Base-by-base conservation (phyloP, 495 filamentous ascomycete species). In the Echria macrotheca region DNA sequence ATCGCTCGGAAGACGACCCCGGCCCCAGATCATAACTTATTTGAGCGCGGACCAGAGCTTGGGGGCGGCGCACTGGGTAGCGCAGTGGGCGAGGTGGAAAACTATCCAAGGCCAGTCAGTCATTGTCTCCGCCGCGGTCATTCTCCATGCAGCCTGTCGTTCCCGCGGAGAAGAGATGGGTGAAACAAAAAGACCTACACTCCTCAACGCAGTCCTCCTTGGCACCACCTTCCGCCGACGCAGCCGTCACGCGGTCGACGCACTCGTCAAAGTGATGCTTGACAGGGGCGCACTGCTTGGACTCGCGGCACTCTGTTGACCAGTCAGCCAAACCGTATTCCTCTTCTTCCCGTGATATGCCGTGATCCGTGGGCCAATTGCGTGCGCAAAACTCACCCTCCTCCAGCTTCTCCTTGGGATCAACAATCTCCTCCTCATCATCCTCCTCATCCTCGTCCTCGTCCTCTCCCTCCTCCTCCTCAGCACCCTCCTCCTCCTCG, bases 181-280 rank as follows among this genome's bases (percentile, higher is more conserved):
- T n/a, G n/a, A n/a, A n/a, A n/a, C n/a, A n/a, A n/a, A 33, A 5
- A 18, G 18, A 81, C 91, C 75, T 84, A 96, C 93, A 98, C 79
- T 98, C 93, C 77, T 98, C 93, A 54, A 98, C 87, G 60, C 93
- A 98, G 75, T 98, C 91, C 78, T 98, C 93, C 69, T 77, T 75
- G 64, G 77, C 73, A 55, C 77, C 83, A 40, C 67, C 66, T 23
- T 70, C 63, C 14, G 86, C 80, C 57, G 81, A 71, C 66, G 86
- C 81, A 58, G 69, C 69, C 49, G 83, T 91, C 56, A 96, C 93
- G 57, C 93, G 89, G 75, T 95, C 90, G 59, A 89, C 87, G 67
- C 93, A 98, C 71, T 96, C 90, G 53, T 96, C 91, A 70, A 82
- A 97, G 78, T 98, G 93, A 79, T 97, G 91, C 81, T 96, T 98